These are phyloP conservation scores for Trifolium fragiferum DNA, from an alignment of 306 rosid species.

Conservation along the genomic window DNA sequence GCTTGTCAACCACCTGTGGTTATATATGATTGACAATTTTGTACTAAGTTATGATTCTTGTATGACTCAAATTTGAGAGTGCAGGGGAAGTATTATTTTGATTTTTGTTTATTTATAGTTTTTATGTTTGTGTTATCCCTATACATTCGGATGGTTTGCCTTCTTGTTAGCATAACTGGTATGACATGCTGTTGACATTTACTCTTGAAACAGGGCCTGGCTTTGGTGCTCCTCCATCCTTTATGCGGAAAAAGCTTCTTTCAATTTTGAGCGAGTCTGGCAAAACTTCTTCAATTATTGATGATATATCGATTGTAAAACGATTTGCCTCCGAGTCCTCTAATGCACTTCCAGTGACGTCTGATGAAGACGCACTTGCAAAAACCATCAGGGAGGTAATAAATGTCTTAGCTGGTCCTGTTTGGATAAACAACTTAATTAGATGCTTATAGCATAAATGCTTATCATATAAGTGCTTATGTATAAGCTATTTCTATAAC, in stretches of 20 bases:
- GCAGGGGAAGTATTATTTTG: constrained; percentile 17
- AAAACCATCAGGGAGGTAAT: constrained; percentile 81
- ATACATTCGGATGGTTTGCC: background rate
- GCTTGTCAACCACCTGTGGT: constrained; percentile 11
- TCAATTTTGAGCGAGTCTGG: constrained; percentile 75
- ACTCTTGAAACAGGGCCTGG: constrained; percentile 75
- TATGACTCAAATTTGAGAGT: background rate
- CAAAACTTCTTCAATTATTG: constrained; percentile 75
- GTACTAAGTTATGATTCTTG: background rate
- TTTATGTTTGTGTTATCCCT: background rate
- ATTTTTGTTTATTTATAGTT: constrained; percentile 11
- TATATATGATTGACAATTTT: constrained; percentile 3
- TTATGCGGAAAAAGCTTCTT: constrained; percentile 73
- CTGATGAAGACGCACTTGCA: constrained; percentile 87
- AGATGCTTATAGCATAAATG: too few species aligned
- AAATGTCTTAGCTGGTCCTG: constrained; percentile 7
- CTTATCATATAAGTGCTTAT: background rate
- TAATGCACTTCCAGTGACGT: constrained; percentile 76
- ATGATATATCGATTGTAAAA: constrained; percentile 78
- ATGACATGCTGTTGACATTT: constrained; percentile 36
- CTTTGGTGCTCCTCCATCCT: constrained; percentile 83
- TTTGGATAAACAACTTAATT: background rate
- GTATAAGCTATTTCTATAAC: background rate
- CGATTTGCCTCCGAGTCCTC: constrained; percentile 81
- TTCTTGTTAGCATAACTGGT: constrained; percentile 29